A percentile compares a stretch with the other conserved stretches of the same genome.
Conservation (phyloP, 2,329 filamentous ascomycete genomes). For the Diplodia seriata region DNA sequence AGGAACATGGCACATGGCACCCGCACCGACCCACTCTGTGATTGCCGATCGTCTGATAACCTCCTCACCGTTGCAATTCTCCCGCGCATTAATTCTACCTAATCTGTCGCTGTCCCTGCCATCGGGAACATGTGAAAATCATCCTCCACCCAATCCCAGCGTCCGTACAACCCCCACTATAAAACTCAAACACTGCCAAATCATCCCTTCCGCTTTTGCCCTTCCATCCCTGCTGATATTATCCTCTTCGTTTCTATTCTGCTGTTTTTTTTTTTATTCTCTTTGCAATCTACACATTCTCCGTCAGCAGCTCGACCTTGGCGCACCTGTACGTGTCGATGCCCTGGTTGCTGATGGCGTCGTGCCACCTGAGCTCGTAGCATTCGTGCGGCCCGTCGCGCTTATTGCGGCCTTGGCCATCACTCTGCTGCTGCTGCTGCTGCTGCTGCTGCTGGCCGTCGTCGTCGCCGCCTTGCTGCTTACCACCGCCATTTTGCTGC, state of each 20-base stretch:
- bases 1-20: neutral
- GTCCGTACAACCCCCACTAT: neutral
- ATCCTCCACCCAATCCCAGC: neutral
- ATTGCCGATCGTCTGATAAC: neutral
- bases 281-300: neutral
- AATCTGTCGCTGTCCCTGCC: conserved; percentile 12
- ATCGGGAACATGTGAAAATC: conserved; percentile 12
- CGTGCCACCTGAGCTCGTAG: conserved; percentile 26
- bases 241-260: too few species aligned
- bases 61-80: neutral
- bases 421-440: too few species aligned
- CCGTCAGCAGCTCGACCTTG: conserved; percentile 16
- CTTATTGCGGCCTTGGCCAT: too few species aligned
- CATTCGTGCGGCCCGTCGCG: neutral
- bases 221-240: too few species aligned
- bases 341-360: conserved; percentile 9
- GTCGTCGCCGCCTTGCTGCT: too few species aligned
- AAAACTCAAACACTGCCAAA: neutral
- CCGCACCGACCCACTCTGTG: neutral
- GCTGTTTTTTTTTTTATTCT: neutral
- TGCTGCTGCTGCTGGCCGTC: too few species aligned
- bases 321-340: conserved; percentile 7
- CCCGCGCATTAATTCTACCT: neutral
- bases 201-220: too few species aligned
- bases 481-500: too few species aligned